Evolutionary conservation across 805 yeast genomes (phyloP), one percentile per base, ranked within the genome.

Genomic region (Lipomyces sp.): DNA sequence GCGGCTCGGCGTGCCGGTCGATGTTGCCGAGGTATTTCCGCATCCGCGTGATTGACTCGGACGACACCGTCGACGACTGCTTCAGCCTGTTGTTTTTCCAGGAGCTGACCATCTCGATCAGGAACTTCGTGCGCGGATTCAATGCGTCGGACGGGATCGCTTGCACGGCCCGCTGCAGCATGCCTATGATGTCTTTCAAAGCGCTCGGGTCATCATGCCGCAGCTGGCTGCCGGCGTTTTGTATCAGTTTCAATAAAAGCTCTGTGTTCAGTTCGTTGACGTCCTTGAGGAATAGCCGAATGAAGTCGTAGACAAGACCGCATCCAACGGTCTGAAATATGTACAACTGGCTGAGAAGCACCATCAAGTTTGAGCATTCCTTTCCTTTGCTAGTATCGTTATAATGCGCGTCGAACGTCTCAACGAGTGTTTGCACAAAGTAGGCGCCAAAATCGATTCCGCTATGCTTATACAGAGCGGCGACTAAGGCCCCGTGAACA

Each of bases 381-480:
- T 76, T 77, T 8, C 58, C 61, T 4, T 45, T 47, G 11, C 50
- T 46, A 46, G 54, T 39, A 53, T 58, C 67, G 3, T 68, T 63
- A 36, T 75, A 71, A 46, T 61, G 65, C 2, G 61, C 61, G 33
- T 83, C 82, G 60, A 86, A 80, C 49, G 73, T 75, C 54, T 86
- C 95, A n/a, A 90, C 85, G 48, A 86, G 64, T 0, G 79, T 74
- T 64, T 93, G 98, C 31, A 89, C 74, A 52, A 89, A 83, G 59
- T 73, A 78, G 0, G 97, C 98, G 53, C 96, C 97, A 66, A 88
- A 84, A 55, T 88, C 96, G 34, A 82, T 79, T 19, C 98, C 98
- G n/a, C 65, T 51, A 59, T 86, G 85, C 53, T 85, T 76, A 69
- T 85, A 88, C 22, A 93, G 66, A 0, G 95, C 83, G 21, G 82